These are phyloP conservation scores for Acanthamoeba royreba DNA, from an alignment of 208 protist genomes.

Conservation along the genomic window DNA sequence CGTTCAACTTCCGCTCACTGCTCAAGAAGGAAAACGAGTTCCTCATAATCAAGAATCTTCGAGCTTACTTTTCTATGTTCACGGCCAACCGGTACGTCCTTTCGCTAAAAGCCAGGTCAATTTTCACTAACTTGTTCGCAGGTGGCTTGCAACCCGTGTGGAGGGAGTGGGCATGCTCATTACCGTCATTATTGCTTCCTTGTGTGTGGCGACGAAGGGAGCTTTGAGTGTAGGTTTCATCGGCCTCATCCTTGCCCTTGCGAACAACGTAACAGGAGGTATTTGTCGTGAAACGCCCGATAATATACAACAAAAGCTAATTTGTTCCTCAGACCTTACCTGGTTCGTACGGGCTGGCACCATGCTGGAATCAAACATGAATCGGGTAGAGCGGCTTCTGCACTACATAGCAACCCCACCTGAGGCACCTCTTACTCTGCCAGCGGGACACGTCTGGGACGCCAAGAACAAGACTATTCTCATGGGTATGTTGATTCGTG, in stretches of 20 bases:
- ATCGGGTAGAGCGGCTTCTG: constrained; percentile 71
- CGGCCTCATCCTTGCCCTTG: not conserved
- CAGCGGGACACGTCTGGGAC: not conserved
- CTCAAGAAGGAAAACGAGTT: constrained; percentile 40
- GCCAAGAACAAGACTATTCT: not conserved
- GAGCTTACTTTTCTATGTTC: constrained; percentile 55
- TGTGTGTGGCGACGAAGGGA: not conserved
- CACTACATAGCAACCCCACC: constrained; percentile 55
- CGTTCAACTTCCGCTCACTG: constrained; percentile 51
- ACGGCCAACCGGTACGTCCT: constrained; percentile 40
- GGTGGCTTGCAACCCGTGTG: not conserved
- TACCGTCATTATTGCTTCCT: not conserved
- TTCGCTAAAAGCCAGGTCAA: not conserved
- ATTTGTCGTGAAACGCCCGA: not conserved
- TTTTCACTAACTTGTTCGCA: not conserved
- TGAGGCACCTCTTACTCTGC: constrained; percentile 18
- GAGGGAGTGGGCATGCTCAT: not conserved
- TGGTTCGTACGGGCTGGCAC: constrained; percentile 37
- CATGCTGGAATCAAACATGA: constrained; percentile 70
- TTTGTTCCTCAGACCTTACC: constrained; percentile 28
- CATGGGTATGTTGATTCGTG: not conserved
- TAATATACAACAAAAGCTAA: not conserved
- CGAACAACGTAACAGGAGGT: not conserved
- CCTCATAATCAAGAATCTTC: constrained; percentile 56
- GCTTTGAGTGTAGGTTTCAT: not conserved